Evolutionary conservation across 306 rosid species (phyloP).

Genomic region (Clitoria ternatea): DNA sequence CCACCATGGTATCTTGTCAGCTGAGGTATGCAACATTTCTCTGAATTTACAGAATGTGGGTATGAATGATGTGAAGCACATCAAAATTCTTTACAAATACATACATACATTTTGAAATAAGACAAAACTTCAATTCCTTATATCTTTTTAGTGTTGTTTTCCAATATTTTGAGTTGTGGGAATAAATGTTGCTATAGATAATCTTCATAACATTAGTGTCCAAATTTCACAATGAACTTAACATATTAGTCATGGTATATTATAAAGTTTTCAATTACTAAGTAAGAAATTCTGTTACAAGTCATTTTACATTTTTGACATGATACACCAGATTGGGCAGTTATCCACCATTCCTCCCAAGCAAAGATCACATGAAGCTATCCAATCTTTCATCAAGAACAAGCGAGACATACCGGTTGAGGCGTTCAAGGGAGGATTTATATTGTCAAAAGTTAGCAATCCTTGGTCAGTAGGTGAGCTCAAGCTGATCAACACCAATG

Average conservation of each 20-base stretch:
- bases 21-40: slow-evolving; percentile 65
- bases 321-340: slow-evolving; percentile 75
- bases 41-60: neutral
- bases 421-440: slow-evolving; percentile 86
- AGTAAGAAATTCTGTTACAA: neutral
- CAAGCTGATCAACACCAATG: slow-evolving; percentile 52
- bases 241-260: neutral
- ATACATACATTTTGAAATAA: neutral
- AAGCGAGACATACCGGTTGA: slow-evolving; percentile 68
- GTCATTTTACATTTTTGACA: slow-evolving; percentile 13
- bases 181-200: neutral
- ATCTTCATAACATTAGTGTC: neutral
- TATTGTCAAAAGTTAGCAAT: slow-evolving; percentile 66
- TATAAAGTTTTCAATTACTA: neutral
- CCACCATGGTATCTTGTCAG: slow-evolving; percentile 89
- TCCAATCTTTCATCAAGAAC: slow-evolving; percentile 43
- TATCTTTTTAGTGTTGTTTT: too few species aligned
- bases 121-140: too few species aligned
- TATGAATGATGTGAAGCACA: neutral
- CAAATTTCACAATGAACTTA: neutral
- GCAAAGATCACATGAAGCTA: slow-evolving; percentile 70
- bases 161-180: too few species aligned
- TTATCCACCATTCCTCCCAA: slow-evolving; percentile 88
- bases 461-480: slow-evolving; percentile 79
- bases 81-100: neutral